Percentiles rank a stretch among this genome's conserved stretches.
phyloP scores from a whole-genome alignment of 495 filamentous ascomycete species.

The Neurospora africana region DNA sequence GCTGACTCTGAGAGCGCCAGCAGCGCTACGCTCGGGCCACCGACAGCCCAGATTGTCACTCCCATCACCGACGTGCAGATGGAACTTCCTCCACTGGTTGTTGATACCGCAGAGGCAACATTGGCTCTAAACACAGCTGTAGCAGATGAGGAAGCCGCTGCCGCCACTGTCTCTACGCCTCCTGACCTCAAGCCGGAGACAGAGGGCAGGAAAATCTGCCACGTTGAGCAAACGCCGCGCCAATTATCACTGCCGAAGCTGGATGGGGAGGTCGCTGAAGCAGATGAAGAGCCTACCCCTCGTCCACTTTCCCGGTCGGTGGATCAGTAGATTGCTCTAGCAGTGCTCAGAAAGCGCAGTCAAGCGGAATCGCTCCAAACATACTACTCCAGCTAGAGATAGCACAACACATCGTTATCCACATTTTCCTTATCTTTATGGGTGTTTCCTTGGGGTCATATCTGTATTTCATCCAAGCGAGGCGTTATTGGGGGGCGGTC shows the following conservation, averaged over 20 bases:
- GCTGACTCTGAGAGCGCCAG: slow-evolving; percentile 27
- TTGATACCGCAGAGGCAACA: not conserved
- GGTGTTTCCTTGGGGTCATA: not conserved
- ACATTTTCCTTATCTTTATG: not conserved
- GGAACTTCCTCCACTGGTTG: slow-evolving; percentile 7
- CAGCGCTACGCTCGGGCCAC: slow-evolving; percentile 18
- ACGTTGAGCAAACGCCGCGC: slow-evolving; percentile 24
- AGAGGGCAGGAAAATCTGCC: not conserved
- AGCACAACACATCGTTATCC: not conserved
- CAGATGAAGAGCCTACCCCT: slow-evolving; percentile 24
- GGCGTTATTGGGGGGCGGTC: slow-evolving; percentile 14
- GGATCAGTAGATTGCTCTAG: not conserved
- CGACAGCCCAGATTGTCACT: slow-evolving; percentile 31
- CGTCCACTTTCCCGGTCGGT: slow-evolving; percentile 10
- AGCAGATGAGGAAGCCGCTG: slow-evolving; percentile 11
- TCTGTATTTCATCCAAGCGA: slow-evolving; percentile 7
- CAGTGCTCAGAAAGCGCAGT: not conserved
- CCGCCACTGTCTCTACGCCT: slow-evolving; percentile 18
- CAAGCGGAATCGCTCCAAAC: not conserved
- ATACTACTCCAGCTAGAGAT: not conserved
- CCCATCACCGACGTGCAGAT: slow-evolving; percentile 23
- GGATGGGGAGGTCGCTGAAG: not conserved
- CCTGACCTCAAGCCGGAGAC: slow-evolving; percentile 4
- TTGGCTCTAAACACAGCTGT: not conserved
- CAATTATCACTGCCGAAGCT: slow-evolving; percentile 4